A percentile compares a stretch with the other conserved stretches of the same genome.
Evolutionary conservation across 2,329 filamentous ascomycete species (phyloP).

Genomic region (Cladophialophora carrionii): DNA sequence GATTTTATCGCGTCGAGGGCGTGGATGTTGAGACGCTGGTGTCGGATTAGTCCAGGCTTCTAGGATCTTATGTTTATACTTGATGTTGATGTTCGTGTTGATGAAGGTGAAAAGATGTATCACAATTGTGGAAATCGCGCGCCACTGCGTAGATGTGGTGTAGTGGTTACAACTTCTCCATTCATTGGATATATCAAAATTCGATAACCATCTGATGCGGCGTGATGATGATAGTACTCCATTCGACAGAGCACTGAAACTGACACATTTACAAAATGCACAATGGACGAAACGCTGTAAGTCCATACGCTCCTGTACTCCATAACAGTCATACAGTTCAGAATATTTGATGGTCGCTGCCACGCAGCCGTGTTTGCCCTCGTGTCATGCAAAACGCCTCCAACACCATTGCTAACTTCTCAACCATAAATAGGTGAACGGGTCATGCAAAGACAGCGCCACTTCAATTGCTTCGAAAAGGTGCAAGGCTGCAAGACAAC

Average conservation of each 20-base stretch:
- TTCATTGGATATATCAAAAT: background rate
- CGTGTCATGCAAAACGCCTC: conserved; percentile 18
- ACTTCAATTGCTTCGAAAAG: background rate
- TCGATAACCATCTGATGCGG: background rate
- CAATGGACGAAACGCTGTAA: background rate
- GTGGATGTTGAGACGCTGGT: conserved; percentile 49
- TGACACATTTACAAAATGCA: background rate
- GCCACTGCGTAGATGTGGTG: background rate
- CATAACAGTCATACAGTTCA: background rate
- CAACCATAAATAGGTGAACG: conserved; percentile 5
- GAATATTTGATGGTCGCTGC: background rate
- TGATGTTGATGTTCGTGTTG: background rate
- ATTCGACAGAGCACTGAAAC: background rate
- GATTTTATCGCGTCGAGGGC: conserved; percentile 53
- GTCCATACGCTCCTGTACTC: background rate
- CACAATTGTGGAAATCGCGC: background rate
- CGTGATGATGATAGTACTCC: background rate
- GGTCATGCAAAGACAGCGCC: background rate
- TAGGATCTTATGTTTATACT: background rate
- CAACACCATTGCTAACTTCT: conserved; percentile 34
- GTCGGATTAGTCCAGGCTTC: conserved; percentile 32
- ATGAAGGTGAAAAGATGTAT: too few relatives aligned
- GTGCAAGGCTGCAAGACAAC: background rate
- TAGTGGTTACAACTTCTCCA: background rate
- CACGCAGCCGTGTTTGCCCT: background rate